Percentiles rank a stretch among this genome's conserved stretches.
Conservation (phyloP, 2,329 filamentous ascomycete species). For the Pseudogymnoascus sp. region DNA sequence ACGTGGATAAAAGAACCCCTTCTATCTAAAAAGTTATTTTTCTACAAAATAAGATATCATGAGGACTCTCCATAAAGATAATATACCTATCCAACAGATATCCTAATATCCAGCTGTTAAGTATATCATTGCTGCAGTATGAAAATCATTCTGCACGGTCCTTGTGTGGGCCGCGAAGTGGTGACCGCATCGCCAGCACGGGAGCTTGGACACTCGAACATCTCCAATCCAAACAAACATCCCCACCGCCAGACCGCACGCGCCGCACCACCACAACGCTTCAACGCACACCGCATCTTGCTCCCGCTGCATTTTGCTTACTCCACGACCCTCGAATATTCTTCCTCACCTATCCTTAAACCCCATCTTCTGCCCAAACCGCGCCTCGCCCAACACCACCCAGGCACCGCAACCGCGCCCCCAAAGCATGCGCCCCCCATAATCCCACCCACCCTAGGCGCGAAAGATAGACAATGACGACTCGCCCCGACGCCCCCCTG, state of each 20-base stretch:
- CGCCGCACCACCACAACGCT: background rate
- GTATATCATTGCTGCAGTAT: background rate
- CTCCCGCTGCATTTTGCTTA: background rate
- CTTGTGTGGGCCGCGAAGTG: background rate
- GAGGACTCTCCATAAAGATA: background rate
- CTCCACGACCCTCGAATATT: background rate
- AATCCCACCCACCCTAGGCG: background rate
- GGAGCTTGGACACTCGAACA: background rate
- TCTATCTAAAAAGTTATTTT: background rate
- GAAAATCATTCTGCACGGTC: background rate
- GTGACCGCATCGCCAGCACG: background rate
- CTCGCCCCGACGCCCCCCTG: background rate
- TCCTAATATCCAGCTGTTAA: background rate
- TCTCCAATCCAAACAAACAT: slow-evolving; percentile 2
- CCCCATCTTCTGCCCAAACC: background rate
- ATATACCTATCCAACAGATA: background rate
- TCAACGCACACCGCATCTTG: background rate
- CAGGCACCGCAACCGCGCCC: background rate
- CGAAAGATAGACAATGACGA: background rate
- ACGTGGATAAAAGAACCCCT: background rate
- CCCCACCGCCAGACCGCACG: background rate
- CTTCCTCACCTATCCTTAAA: background rate
- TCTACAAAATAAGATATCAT: background rate
- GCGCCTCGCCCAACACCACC: background rate
- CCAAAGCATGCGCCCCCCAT: background rate